Base-by-base conservation (phyloP, 1,284 basidiomycete species). In the Laetiporus sulphureus region DNA sequence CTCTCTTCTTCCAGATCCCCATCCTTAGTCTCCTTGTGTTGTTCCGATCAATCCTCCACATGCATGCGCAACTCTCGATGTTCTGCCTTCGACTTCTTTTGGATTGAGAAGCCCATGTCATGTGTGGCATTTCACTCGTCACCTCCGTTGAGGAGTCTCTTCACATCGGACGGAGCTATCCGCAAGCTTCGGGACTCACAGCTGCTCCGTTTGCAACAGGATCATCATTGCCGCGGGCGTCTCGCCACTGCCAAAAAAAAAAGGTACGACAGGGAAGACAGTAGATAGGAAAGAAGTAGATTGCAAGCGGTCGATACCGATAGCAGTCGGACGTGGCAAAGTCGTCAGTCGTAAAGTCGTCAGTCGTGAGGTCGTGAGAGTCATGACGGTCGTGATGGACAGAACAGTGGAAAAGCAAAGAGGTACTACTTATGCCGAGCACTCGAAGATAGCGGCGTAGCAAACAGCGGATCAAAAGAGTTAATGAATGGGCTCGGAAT, bases 281-380 rank as follows among this genome's bases (percentile, higher is more conserved):
- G 21, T 23, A 27, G 15, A 33, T 12, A 16, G 7, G 21, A 33
- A 25, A 20, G 20, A 39, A 35, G 32, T 36, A 36, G 13, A 41
- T 27, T 15, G 24, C 27, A 21, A 32, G 22, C 15, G 19, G 18
- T 34, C 13, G 32, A 40, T 13, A 16, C 25, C 25, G 48, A 42
- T 52, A 54, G 52, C 54, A 57, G 49, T 56, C 52, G 51, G 42
- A 50, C 52, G 46, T 53, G 49, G 46, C 41, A 36, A 42, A 42
- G 49, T 54, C 53, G 46, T 52, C 32, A 46, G 42, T 50, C n/a
- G 46, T 40, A 36, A 42, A 42, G 49, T 54, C 53, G 46, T 52
- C 32, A 46, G 42, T 50, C n/a, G 46, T 40, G 35, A 42, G 44
- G 49, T 54, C 53, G 46, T 52, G 32, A 46, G n/a, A n/a, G n/a